Conservation (phyloP, 768 basidiomycete species). For the Boletellus sp. region DNA sequence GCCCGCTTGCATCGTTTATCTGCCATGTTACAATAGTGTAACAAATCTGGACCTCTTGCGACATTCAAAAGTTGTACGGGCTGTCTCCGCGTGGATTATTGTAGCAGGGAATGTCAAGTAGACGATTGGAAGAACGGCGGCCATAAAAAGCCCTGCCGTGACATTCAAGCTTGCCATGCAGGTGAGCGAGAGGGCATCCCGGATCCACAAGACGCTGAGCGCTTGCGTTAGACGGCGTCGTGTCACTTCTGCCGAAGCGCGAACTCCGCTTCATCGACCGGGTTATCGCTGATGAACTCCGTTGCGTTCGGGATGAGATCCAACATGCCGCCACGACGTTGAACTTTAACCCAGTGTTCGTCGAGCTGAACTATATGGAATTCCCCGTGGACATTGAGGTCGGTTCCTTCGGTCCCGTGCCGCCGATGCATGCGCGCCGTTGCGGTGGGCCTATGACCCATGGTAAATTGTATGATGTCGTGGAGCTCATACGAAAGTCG, state of each 20-base stretch:
- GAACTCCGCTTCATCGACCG: constrained; percentile 25
- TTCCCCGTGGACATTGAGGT: constrained; percentile 16
- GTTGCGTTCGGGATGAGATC: constrained; percentile 15
- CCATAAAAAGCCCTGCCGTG: constrained; percentile 24
- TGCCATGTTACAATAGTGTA: constrained; percentile 13
- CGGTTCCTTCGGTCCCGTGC: constrained; percentile 10
- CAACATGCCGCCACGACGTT: constrained; percentile 3
- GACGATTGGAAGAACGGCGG: constrained; percentile 29
- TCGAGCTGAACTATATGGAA: constrained; percentile 27
- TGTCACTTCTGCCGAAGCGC: constrained; percentile 18
- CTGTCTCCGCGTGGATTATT: constrained; percentile 30
- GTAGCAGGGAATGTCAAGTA: constrained; percentile 29
- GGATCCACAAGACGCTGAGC: neutral
- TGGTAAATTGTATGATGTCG: constrained; percentile 27
- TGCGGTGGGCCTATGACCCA: constrained; percentile 20
- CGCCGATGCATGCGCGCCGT: constrained; percentile 15
- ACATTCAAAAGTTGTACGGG: constrained; percentile 27
- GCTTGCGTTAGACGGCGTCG: constrained; percentile 15
- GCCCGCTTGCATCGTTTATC: neutral
- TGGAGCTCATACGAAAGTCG: constrained; percentile 27
- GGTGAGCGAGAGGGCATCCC: constrained; percentile 9
- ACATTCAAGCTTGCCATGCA: constrained; percentile 26
- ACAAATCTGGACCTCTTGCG: constrained; percentile 22
- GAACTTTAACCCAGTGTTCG: constrained; percentile 14
- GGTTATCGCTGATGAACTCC: constrained; percentile 20